A percentile compares a stretch with the other conserved stretches of the same genome.
Conservation (phyloP, 257 asterid genomes). For the Solanum appendiculatum region DNA sequence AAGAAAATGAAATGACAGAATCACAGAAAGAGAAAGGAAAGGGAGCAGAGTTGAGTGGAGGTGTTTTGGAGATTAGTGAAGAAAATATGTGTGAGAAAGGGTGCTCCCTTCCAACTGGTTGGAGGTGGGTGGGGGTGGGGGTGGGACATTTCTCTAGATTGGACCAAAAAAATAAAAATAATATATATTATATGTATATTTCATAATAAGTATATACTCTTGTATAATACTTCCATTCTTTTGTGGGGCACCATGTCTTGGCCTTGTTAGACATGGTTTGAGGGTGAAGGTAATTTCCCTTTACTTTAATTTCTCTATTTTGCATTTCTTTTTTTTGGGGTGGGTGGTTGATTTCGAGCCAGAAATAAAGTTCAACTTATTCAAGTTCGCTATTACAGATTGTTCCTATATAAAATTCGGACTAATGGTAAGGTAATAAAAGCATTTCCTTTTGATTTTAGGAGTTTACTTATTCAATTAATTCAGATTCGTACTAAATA, state of each 20-base stretch:
- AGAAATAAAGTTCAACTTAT: background rate
- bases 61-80: background rate
- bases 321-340: background rate
- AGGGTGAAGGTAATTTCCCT: background rate
- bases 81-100: background rate
- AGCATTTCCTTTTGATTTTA: background rate
- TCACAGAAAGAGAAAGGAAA: conserved; percentile 2
- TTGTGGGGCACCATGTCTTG: conserved; percentile 38
- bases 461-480: background rate
- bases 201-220: background rate
- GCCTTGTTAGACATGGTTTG: conserved; percentile 34
- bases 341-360: background rate
- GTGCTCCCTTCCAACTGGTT: background rate
- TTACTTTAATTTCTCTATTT: background rate
- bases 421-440: background rate
- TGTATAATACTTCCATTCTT: background rate
- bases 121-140: background rate
- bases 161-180: background rate
- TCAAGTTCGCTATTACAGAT: background rate
- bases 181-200: background rate
- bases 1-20: background rate
- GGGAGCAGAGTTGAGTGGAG: conserved; percentile 18
- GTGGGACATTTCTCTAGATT: background rate
- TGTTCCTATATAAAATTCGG: background rate
- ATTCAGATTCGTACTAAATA: background rate